These are phyloP conservation scores for Penicillium hordei DNA, from an alignment of 2,329 filamentous ascomycete species.

Conservation along the genomic window DNA sequence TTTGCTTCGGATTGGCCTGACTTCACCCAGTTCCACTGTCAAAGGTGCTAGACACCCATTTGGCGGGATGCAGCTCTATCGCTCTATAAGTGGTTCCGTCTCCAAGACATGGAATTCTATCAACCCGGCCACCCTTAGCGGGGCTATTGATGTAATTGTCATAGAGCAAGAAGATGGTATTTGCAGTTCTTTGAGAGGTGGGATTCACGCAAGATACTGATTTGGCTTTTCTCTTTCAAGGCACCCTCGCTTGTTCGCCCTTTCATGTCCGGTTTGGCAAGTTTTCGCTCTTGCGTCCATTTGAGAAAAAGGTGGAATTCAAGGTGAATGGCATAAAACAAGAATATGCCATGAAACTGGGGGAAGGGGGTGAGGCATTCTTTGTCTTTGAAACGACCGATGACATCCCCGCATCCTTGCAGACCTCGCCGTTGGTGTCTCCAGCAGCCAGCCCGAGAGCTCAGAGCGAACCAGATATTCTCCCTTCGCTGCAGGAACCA, in stretches of 20 bases:
- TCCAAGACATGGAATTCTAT: constrained; percentile 99
- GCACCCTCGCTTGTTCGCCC: constrained; percentile 81
- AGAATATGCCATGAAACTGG: constrained; percentile 96
- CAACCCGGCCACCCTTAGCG: constrained; percentile 94
- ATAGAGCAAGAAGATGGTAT: constrained; percentile 92
- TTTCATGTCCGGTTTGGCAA: constrained; percentile 99
- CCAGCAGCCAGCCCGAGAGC: constrained; percentile 75
- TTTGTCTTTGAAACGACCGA: constrained; percentile 97
- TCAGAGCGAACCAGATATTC: constrained; percentile 32
- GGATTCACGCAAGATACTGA: constrained; percentile 1
- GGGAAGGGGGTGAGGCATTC: constrained; percentile 95
- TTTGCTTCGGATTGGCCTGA: not conserved
- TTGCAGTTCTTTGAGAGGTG: constrained; percentile 4
- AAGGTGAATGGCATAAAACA: constrained; percentile 89
- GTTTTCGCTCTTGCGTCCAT: constrained; percentile 90
- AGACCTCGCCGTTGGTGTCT: constrained; percentile 91
- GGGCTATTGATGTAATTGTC: constrained; percentile 98
- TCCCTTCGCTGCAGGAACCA: constrained; percentile 48
- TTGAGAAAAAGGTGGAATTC: constrained; percentile 99
- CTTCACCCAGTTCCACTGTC: constrained; percentile 6
- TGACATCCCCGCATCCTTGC: constrained; percentile 85
- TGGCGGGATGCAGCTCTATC: constrained; percentile 88
- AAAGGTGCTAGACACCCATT: constrained; percentile 19
- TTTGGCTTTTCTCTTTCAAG: constrained; percentile 31
- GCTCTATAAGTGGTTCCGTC: constrained; percentile 90